phyloP scores from a whole-genome alignment of 2,329 filamentous ascomycete species.

The Penicillium sp. region DNA sequence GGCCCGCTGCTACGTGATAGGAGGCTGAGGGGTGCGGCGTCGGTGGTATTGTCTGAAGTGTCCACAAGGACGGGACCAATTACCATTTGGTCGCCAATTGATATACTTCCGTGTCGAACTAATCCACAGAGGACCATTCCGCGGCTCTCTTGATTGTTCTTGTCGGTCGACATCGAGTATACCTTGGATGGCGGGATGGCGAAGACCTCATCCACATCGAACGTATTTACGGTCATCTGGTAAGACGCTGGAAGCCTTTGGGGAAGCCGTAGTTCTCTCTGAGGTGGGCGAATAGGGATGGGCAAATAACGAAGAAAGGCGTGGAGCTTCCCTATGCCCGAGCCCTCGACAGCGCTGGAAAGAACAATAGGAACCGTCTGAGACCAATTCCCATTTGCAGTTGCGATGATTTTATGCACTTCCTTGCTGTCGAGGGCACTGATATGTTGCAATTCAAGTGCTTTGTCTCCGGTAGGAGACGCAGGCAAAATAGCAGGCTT shows the following conservation, averaged over 20 bases:
- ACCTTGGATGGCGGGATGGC: constrained; percentile 66
- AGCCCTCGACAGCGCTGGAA: constrained; percentile 81
- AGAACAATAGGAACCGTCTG: constrained; percentile 76
- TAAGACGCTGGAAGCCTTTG: constrained; percentile 7
- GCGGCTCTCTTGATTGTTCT: constrained; percentile 46
- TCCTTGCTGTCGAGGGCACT: constrained; percentile 57
- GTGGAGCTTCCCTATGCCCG: constrained; percentile 77
- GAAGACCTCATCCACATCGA: constrained; percentile 90
- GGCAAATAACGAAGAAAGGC: constrained; percentile 76
- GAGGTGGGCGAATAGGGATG: constrained; percentile 51
- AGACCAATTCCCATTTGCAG: constrained; percentile 39
- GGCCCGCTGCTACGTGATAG: constrained; percentile 31
- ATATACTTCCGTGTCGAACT: constrained; percentile 73
- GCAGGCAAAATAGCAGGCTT: constrained; percentile 67
- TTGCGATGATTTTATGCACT: constrained; percentile 55
- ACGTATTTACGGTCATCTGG: constrained; percentile 64
- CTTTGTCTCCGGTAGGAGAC: constrained; percentile 47
- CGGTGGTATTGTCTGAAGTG: constrained; percentile 52
- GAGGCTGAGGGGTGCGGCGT: constrained; percentile 23
- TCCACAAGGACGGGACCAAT: constrained; percentile 68
- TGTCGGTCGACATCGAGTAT: constrained; percentile 40
- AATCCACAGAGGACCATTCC: constrained; percentile 82
- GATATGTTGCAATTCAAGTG: constrained; percentile 56
- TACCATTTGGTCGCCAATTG: constrained; percentile 72
- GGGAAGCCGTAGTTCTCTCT: constrained; percentile 21